These are phyloP conservation scores for Backusella psychrophila DNA, from an alignment of 192 early-diverging fungal species.

Conservation along the genomic window DNA sequence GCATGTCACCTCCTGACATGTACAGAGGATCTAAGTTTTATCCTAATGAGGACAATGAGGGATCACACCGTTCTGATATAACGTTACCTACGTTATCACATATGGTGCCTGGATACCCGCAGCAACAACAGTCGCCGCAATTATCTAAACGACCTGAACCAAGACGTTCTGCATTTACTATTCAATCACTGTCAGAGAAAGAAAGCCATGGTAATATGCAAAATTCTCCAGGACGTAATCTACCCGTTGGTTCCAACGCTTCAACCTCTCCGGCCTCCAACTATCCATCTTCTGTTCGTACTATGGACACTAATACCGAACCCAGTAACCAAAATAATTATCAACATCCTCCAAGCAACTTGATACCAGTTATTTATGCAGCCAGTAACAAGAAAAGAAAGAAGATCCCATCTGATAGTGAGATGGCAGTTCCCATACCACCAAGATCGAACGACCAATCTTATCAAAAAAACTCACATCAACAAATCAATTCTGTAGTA, in stretches of 20 bases:
- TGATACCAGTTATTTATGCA: background rate
- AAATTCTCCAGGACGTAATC: too few relatives aligned
- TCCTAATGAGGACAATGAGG: background rate
- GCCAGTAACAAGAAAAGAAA: background rate
- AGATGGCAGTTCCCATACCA: background rate
- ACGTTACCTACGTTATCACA: background rate
- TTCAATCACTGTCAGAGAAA: background rate
- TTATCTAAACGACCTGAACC: background rate
- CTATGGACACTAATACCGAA: background rate
- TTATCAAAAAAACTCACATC: background rate
- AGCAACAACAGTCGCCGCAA: background rate
- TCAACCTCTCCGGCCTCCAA: background rate
- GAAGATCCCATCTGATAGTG: background rate
- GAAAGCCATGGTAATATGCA: background rate
- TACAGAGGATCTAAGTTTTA: background rate
- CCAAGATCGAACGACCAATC: background rate
- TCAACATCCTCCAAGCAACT: background rate
- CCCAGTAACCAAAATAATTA: background rate
- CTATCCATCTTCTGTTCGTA: background rate
- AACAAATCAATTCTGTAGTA: slow-evolving; percentile 16
- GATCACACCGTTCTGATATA: background rate
- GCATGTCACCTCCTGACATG: slow-evolving; percentile 1
- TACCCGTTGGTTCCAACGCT: background rate
- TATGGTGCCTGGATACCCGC: background rate
- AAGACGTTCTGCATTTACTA: slow-evolving; percentile 10